These are phyloP conservation scores for Hirschioporus abietinus DNA, from an alignment of 768 basidiomycete species.

Conservation along the genomic window DNA sequence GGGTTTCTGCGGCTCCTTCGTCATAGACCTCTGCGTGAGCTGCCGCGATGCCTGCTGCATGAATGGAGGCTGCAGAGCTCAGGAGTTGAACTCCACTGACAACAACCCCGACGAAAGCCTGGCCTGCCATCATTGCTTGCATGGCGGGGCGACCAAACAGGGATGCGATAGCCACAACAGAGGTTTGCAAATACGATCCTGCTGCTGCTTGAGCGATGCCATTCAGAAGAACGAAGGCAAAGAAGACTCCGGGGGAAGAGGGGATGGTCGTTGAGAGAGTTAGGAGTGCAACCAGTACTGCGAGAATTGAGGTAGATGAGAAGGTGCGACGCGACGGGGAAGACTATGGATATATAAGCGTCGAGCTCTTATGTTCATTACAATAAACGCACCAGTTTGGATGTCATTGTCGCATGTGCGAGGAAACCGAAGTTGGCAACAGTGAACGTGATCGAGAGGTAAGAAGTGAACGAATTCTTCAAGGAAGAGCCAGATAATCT, in stretches of 20 bases:
- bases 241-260: conserved; percentile 50
- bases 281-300: conserved; percentile 51
- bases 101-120: conserved; percentile 79
- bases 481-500: conserved; percentile 57
- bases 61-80: conserved; percentile 55
- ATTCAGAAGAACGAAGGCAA: conserved; percentile 58
- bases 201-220: conserved; percentile 53
- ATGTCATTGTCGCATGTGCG: conserved; percentile 65
- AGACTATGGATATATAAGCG: conserved; percentile 33
- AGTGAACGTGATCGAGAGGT: conserved; percentile 44
- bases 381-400: conserved; percentile 50
- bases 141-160: conserved; percentile 70
- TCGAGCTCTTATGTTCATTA: background rate
- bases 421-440: conserved; percentile 63
- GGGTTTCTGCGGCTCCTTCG: conserved; percentile 52
- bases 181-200: conserved; percentile 72
- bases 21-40: conserved; percentile 7
- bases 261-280: conserved; percentile 61
- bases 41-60: conserved; percentile 16
- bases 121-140: conserved; percentile 75
- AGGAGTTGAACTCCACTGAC: conserved; percentile 74
- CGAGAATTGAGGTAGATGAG: conserved; percentile 43
- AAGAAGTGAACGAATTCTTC: conserved; percentile 42
- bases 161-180: conserved; percentile 75
- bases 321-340: conserved; percentile 56